A percentile compares a stretch with the other conserved stretches of the same genome.
Conservation (phyloP, 345 rosid genomes). For the Rubroshorea leprosula region DNA sequence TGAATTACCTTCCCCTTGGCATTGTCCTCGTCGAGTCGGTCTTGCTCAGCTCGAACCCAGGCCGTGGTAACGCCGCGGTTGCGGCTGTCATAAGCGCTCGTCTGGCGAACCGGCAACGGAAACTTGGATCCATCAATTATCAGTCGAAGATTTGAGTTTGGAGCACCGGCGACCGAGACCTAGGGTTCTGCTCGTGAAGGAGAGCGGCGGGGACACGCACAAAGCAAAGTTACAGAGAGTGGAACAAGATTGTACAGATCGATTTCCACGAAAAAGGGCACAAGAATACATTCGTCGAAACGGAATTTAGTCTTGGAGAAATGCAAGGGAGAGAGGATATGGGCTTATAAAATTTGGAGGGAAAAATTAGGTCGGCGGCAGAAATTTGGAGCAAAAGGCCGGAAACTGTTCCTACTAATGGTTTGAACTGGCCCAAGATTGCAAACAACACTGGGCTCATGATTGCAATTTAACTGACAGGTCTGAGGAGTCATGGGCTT, state of each 20-base stretch:
- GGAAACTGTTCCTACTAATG: too few relatives aligned
- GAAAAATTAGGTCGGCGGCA: too few relatives aligned
- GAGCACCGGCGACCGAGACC: constrained; percentile 21
- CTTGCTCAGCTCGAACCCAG: constrained; percentile 42
- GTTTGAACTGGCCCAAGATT: too few relatives aligned
- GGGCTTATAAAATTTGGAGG: too few relatives aligned
- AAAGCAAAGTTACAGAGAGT: constrained; percentile 25
- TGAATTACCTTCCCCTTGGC: constrained; percentile 37
- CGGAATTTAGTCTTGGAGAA: not conserved
- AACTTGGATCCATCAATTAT: constrained; percentile 27
- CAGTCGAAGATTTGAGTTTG: constrained; percentile 22
- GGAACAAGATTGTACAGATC: constrained; percentile 36
- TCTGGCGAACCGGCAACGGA: constrained; percentile 17
- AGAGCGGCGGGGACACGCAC: constrained; percentile 37
- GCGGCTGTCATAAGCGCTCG: constrained; percentile 18
- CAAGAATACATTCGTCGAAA: constrained; percentile 11
- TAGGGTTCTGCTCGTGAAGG: constrained; percentile 30
- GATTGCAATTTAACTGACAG: too few relatives aligned
- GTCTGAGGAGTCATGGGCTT: too few relatives aligned
- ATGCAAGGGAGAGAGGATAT: not conserved
- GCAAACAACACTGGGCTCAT: too few relatives aligned
- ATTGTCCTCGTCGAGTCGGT: constrained; percentile 35
- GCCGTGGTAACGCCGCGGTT: constrained; percentile 39
- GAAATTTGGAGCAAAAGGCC: too few relatives aligned
- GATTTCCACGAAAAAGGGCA: constrained; percentile 38